Evolutionary conservation across 805 yeast genomes (phyloP).

Genomic region (Metschnikowia proteae): DNA sequence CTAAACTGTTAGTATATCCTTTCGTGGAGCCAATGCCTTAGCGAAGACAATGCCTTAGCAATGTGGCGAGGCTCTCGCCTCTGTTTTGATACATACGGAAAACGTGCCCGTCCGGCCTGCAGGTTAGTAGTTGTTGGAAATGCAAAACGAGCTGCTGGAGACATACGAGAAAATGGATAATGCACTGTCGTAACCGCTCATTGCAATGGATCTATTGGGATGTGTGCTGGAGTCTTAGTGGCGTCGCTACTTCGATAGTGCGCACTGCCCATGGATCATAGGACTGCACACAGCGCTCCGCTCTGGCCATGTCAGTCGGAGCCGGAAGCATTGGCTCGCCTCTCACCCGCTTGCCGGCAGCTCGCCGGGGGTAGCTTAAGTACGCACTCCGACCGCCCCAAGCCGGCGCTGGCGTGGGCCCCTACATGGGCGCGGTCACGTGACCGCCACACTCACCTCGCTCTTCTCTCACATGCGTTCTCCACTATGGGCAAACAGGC

Average conservation of each 20-base stretch:
- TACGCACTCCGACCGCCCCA: too few species aligned
- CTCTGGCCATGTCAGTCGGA: too few species aligned
- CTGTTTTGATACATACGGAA: slow-evolving; percentile 57
- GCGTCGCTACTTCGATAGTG: slow-evolving; percentile 8
- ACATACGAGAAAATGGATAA: slow-evolving; percentile 92
- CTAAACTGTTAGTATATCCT: slow-evolving; percentile 38
- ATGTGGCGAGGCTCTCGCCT: not conserved
- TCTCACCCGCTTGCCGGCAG: too few species aligned
- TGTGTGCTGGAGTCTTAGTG: slow-evolving; percentile 1
- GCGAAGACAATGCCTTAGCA: not conserved
- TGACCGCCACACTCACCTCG: not conserved
- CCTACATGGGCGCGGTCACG: not conserved
- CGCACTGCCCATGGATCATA: slow-evolving; percentile 2
- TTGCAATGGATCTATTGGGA: slow-evolving; percentile 22
- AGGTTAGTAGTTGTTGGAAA: slow-evolving; percentile 26
- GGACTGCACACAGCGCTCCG: slow-evolving; percentile 1
- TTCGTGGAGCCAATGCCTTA: not conserved
- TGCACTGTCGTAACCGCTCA: slow-evolving; percentile 99
- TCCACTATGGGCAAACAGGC: slow-evolving; percentile 12
- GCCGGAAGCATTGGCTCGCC: too few species aligned
- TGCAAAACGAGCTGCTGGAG: too few species aligned
- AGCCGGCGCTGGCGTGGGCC: too few species aligned
- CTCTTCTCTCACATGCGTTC: not conserved
- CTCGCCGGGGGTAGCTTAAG: too few species aligned
- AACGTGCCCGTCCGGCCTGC: slow-evolving; percentile 96